phyloP scores from a whole-genome alignment of 768 basidiomycete genomes.

The Russula vinacea region DNA sequence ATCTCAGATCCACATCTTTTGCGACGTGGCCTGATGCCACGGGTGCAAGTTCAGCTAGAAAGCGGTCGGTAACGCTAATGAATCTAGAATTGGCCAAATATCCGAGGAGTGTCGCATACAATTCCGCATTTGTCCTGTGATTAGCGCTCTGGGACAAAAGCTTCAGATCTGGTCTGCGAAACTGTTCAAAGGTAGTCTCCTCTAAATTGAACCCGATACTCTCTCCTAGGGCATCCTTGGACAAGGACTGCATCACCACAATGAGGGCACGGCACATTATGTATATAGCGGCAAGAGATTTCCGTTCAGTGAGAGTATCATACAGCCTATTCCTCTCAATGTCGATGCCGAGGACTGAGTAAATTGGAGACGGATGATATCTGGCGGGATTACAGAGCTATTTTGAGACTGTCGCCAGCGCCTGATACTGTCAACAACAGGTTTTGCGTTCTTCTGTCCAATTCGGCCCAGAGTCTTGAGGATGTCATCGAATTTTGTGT shows the following conservation, averaged over 20 bases:
- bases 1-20: slow-evolving; percentile 77
- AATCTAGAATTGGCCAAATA: slow-evolving; percentile 83
- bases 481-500: slow-evolving; percentile 78
- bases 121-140: slow-evolving; percentile 73
- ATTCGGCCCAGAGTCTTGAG: slow-evolving; percentile 83
- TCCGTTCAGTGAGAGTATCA: slow-evolving; percentile 63
- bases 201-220: slow-evolving; percentile 77
- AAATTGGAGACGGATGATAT: slow-evolving; percentile 51
- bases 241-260: slow-evolving; percentile 65
- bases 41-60: slow-evolving; percentile 73
- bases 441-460: slow-evolving; percentile 78
- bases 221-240: slow-evolving; percentile 77
- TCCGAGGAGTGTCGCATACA: slow-evolving; percentile 82
- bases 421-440: slow-evolving; percentile 82
- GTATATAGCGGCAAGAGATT: slow-evolving; percentile 80
- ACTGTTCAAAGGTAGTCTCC: slow-evolving; percentile 84
- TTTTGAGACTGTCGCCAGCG: slow-evolving; percentile 81
- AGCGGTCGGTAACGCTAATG: slow-evolving; percentile 88
- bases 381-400: slow-evolving; percentile 49
- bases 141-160: slow-evolving; percentile 66
- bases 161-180: slow-evolving; percentile 67
- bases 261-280: slow-evolving; percentile 87
- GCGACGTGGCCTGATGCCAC: slow-evolving; percentile 70
- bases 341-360: slow-evolving; percentile 38
- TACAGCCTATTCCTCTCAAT: slow-evolving; percentile 39